phyloP scores from a whole-genome alignment of 345 rosid genomes.

The Heritiera fomes region DNA sequence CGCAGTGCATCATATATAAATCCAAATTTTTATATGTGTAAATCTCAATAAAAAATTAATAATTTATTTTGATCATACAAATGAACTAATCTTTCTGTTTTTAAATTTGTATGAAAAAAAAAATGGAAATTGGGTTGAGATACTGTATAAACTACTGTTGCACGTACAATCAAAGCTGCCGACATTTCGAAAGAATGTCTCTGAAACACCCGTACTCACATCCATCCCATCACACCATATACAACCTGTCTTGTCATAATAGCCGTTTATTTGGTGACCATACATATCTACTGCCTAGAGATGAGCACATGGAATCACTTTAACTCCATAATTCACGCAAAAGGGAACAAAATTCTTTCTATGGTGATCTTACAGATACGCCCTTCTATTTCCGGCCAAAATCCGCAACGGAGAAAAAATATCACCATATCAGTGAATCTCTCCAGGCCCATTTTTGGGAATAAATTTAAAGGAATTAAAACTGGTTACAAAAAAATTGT shows the following conservation, averaged over 20 bases:
- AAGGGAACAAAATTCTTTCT: not conserved
- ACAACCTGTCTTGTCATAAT: conserved; percentile 4
- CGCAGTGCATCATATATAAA: too few relatives aligned
- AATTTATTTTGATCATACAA: too few relatives aligned
- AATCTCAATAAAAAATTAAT: too few relatives aligned
- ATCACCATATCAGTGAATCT: not conserved
- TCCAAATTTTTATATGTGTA: too few relatives aligned
- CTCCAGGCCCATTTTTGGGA: not conserved
- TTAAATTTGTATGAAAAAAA: too few relatives aligned
- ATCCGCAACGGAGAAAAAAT: not conserved
- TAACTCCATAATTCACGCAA: conserved; percentile 12
- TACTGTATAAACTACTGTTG: not conserved
- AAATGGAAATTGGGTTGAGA: too few relatives aligned
- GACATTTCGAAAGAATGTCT: conserved; percentile 31
- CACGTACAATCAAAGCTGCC: conserved; percentile 27
- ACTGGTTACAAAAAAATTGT: too few relatives aligned
- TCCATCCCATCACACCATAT: not conserved
- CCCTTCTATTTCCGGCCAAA: not conserved
- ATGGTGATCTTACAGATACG: not conserved
- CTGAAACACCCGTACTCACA: not conserved
- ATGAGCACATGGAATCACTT: conserved; percentile 20
- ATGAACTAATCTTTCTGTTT: too few relatives aligned
- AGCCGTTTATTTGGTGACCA: conserved; percentile 38
- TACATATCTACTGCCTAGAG: not conserved
- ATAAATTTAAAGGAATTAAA: not conserved